Base-by-base conservation (phyloP, 768 basidiomycete genomes). In the Phanerochaete sordida region DNA sequence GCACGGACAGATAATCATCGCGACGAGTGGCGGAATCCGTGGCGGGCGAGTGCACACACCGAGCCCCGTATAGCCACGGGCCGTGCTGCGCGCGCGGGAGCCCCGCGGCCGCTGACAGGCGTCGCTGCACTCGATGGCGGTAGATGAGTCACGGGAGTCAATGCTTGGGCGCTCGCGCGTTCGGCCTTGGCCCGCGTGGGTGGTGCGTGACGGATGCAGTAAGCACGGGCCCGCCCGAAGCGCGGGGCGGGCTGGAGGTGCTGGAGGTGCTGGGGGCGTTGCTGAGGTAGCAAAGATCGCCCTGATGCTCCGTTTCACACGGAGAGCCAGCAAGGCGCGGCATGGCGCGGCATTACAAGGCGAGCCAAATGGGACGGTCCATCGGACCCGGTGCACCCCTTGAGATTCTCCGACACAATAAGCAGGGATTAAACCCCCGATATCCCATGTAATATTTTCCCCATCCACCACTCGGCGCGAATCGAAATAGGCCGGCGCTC, bases 381-480 rank as follows among this genome's bases (percentile, higher is more conserved):
- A 43, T 43, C 39, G 50, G 50, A 51, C 50, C 50, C 50, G 50
- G 50, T 16, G 50, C 50, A 51, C 50, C 50, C n/a, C 50, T 28
- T 21, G n/a, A 16, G 31, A 51, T 21, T 48, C 50, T 51, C 50
- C 50, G 50, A 51, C 50, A 31, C 28, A 51, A 51, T 31, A 19
- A 21, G 30, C 30, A 30, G 33, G 31, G 33, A 28, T 13, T 15
- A 51, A 51, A 33, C 28, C 5, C 50, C 50, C 5, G 23, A 48
- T 5, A 11, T 43, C 39, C 39, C 39, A 9, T 33, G 27, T 46
- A 53, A 8, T n/a, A n/a, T 45, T 30, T 31, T 19, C 27, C 8
- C 24, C 28, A 24, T 7, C 27, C 43, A 13, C 16, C 27, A 31
- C 56, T 31, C 49, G 50, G 50, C 58, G 58, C 58, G 15, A 21